Evolutionary conservation across 108 stramenopile genomes (phyloP), one percentile per base, ranked within the genome.

Genomic region (Thalassiosira profunda): DNA sequence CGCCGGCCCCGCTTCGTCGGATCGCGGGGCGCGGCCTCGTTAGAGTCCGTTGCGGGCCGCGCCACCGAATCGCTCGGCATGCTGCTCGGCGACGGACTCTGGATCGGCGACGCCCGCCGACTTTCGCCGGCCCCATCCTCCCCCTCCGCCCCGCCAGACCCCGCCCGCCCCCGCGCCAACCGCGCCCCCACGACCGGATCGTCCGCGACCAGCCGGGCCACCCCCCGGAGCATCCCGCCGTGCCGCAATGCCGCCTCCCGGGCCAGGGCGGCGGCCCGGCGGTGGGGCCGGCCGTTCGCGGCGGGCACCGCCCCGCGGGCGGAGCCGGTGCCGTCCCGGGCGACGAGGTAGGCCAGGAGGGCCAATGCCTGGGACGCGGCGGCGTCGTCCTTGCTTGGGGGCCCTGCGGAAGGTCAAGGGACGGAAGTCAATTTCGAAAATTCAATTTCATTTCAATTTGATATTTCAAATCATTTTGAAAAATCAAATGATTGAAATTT

Each of bases 271-370:
- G 68, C 46, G 4, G 84, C 79, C 29, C 43, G 14, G 3, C 34
- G 54, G 7, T 72, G 38, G 11, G 48, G 43, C 55, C 65, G 55
- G 37, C 65, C 25, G 54, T 42, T 29, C 63, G 70, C 15, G 72
- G 38, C 28, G n/a, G n/a, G n/a, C 74, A 77, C 40, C 51, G 63
- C n/a, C 45, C 57, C 30, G 29, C 63, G 31, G 21, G 63, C 66
- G 1, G 70, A 35, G 24, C 33, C 58, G 11, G 84, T 83, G 44
- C 87, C 86, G 66, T 85, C 85, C 44, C 67, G 60, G 17, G 85
- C 82, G 8, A 91, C 26, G 35, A 68, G 82, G 48, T 76, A 68
- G 11, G 73, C 56, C 14, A 86, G 58, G 36, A 74, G 56, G 14
- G 83, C 63, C 68, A 87, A 63, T n/a, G 80, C 80, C 48, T 80